phyloP scores from a whole-genome alignment of 192 early-diverging fungal species.

The Coemansia sp. region DNA sequence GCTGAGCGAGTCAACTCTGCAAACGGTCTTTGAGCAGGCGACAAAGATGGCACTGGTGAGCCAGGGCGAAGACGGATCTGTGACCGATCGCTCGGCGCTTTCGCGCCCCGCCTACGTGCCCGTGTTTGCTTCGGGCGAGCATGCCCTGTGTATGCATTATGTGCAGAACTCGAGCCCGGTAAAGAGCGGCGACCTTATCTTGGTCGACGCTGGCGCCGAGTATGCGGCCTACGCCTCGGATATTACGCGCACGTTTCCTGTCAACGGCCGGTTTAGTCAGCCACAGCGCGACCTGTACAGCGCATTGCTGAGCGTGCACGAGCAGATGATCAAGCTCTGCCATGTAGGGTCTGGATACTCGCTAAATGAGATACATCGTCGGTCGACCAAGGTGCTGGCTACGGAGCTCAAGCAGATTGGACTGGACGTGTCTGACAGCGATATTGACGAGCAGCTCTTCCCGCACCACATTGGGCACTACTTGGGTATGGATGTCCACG shows the following conservation, averaged over 20 bases:
- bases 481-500: conserved; percentile 94
- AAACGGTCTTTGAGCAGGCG: conserved; percentile 74
- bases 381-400: conserved; percentile 66
- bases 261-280: conserved; percentile 79
- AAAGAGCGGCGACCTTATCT: conserved; percentile 76
- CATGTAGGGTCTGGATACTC: conserved; percentile 43
- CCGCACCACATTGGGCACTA: conserved; percentile 96
- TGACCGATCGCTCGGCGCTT: conserved; percentile 24
- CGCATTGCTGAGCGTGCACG: conserved; percentile 80
- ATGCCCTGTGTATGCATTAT: conserved; percentile 94
- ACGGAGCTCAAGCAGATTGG: conserved; percentile 71
- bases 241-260: conserved; percentile 92
- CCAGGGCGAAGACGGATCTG: conserved; percentile 54
- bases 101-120: conserved; percentile 85
- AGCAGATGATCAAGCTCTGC: conserved; percentile 76
- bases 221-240: conserved; percentile 89
- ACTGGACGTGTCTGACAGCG: conserved; percentile 65
- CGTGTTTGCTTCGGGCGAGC: conserved; percentile 89
- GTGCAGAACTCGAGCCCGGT: conserved; percentile 71
- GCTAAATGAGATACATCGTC: conserved; percentile 82
- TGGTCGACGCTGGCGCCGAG: conserved; percentile 91
- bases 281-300: conserved; percentile 83
- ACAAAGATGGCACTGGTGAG: conserved; percentile 38
- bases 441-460: conserved; percentile 77
- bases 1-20: conserved; percentile 71